Evolutionary conservation across 192 early-diverging fungal species (phyloP).

Genomic region (Ramicandelaber brevisporus): DNA sequence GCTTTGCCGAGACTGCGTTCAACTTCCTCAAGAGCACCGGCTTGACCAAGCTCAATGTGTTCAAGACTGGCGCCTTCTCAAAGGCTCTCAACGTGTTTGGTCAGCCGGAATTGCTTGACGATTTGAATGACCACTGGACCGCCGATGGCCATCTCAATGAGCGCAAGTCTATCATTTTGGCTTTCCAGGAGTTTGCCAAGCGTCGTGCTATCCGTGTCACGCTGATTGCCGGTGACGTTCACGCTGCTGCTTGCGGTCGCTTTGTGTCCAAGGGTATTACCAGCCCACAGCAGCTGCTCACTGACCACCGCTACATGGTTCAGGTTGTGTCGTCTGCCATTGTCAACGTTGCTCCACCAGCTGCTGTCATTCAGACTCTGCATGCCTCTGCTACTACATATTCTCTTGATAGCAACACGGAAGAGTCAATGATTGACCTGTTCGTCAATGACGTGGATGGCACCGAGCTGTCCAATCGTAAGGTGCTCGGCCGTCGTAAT

Average conservation of each 20-base stretch:
- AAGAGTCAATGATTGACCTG: conserved; percentile 44
- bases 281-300: conserved; percentile 17
- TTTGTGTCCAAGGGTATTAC: conserved; percentile 22
- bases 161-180: conserved; percentile 30
- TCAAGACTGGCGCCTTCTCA: conserved; percentile 22
- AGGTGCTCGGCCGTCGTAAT: conserved; percentile 30
- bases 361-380: conserved; percentile 32
- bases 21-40: conserved; percentile 23
- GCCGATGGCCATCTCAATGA: conserved; percentile 38
- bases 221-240: conserved; percentile 61
- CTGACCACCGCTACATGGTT: conserved; percentile 44
- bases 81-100: conserved; percentile 35
- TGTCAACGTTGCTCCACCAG: conserved; percentile 52
- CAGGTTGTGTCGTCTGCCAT: conserved; percentile 64
- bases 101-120: conserved; percentile 63
- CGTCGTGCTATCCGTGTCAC: conserved; percentile 35
- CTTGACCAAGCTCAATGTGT: conserved; percentile 22
- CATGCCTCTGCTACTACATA: conserved; percentile 28
- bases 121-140: conserved; percentile 62
- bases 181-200: conserved; percentile 37
- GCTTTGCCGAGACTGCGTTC: conserved; percentile 34
- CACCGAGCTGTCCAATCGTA: conserved; percentile 15
- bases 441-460: conserved; percentile 47
- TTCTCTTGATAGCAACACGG: conserved; percentile 26
- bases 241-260: conserved; percentile 34